A percentile compares a stretch with the other conserved stretches of the same genome.
Conservation (phyloP, 768 basidiomycete species). For the Saitozyma sp. region DNA sequence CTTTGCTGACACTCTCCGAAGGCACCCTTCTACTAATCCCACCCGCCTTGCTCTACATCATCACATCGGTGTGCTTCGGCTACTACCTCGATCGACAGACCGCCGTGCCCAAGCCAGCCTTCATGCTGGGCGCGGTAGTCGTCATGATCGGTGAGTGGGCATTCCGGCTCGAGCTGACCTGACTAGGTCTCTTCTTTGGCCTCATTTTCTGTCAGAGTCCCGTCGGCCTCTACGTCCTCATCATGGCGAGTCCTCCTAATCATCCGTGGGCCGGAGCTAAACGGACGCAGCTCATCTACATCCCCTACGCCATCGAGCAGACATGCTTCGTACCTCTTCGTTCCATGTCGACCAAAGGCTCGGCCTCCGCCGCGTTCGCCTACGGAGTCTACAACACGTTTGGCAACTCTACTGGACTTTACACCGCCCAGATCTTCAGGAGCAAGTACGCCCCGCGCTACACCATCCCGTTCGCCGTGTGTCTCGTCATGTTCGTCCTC, state of each 20-base stretch:
- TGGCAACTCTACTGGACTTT: slow-evolving; percentile 14
- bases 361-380: slow-evolving; percentile 29
- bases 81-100: slow-evolving; percentile 12
- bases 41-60: slow-evolving; percentile 26
- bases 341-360: slow-evolving; percentile 23
- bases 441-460: slow-evolving; percentile 35
- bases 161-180: neutral
- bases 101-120: slow-evolving; percentile 11
- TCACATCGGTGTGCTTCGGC: slow-evolving; percentile 14
- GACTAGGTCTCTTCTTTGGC: slow-evolving; percentile 17
- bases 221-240: slow-evolving; percentile 30
- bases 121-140: slow-evolving; percentile 17
- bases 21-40: slow-evolving; percentile 29
- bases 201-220: slow-evolving; percentile 23
- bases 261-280: too few species aligned
- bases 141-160: slow-evolving; percentile 8
- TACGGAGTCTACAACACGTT: slow-evolving; percentile 28
- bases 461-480: slow-evolving; percentile 27
- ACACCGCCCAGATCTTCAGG: slow-evolving; percentile 36
- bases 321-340: slow-evolving; percentile 25
- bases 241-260: slow-evolving; percentile 13
- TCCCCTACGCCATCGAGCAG: slow-evolving; percentile 3
- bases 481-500: slow-evolving; percentile 18
- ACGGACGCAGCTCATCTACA: neutral
- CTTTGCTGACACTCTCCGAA: neutral